Conservation (phyloP, 1,284 basidiomycete genomes). For the Agroathelia rolfsii region DNA sequence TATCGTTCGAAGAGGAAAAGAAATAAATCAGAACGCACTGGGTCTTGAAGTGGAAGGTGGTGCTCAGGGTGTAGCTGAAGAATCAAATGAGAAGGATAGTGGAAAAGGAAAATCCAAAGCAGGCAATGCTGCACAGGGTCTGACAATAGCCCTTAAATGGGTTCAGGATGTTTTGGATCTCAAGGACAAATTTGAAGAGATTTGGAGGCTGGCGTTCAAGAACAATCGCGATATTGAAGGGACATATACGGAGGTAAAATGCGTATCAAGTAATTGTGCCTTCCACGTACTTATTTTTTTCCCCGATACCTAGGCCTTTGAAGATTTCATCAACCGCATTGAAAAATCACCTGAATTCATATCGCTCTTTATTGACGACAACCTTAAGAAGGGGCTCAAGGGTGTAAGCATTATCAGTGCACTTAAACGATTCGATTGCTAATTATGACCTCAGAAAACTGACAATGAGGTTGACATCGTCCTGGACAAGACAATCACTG, state of each 20-base stretch:
- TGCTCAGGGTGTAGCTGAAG: constrained; percentile 26
- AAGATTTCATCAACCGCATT: constrained; percentile 87
- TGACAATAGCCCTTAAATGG: constrained; percentile 76
- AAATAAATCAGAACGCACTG: constrained; percentile 59
- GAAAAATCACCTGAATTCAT: constrained; percentile 89
- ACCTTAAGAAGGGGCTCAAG: constrained; percentile 92
- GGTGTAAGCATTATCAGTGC: constrained; percentile 48
- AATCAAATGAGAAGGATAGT: constrained; percentile 27
- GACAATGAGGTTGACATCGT: constrained; percentile 86
- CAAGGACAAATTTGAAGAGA: constrained; percentile 82
- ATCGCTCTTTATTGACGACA: constrained; percentile 95
- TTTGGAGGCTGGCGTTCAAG: constrained; percentile 68
- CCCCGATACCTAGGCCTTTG: constrained; percentile 91
- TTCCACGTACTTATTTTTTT: constrained; percentile 6
- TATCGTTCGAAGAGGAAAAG: constrained; percentile 68
- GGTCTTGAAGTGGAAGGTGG: constrained; percentile 25
- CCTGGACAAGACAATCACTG: constrained; percentile 89
- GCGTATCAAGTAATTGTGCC: not conserved
- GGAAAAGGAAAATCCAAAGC: constrained; percentile 54
- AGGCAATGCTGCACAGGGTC: constrained; percentile 33
- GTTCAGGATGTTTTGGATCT: constrained; percentile 87
- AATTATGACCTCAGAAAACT: constrained; percentile 60
- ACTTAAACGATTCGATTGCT: constrained; percentile 7
- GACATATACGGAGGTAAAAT: constrained; percentile 72
- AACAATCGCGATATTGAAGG: constrained; percentile 77